Evolutionary conservation across 2,329 filamentous ascomycete genomes (phyloP).

Genomic region (Xylariaceae sp.): DNA sequence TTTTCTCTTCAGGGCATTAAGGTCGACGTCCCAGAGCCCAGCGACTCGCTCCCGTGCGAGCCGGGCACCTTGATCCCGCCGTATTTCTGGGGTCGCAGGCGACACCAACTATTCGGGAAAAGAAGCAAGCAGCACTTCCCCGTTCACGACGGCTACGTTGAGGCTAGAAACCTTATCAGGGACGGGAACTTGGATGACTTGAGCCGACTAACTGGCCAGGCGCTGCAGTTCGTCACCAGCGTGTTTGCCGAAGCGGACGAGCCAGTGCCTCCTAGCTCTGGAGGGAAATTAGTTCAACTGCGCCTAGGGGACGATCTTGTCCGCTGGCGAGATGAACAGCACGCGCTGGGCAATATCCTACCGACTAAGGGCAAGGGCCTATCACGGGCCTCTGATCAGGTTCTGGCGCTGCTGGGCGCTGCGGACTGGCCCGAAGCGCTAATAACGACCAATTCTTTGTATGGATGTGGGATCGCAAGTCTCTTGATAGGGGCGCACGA

Average conservation of each 20-base stretch:
- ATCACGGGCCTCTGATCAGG: background rate
- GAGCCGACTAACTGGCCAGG: background rate
- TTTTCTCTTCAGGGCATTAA: background rate
- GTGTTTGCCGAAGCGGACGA: background rate
- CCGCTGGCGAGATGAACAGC: background rate
- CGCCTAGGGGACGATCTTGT: background rate
- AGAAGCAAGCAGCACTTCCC: background rate
- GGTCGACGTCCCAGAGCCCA: background rate
- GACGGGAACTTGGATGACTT: background rate
- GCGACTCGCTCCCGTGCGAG: background rate
- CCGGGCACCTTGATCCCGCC: background rate
- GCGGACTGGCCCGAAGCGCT: conserved; percentile 10
- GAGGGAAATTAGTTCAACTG: background rate
- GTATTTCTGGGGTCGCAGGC: background rate
- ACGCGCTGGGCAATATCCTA: conserved; percentile 1
- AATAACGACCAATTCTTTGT: conserved; percentile 17
- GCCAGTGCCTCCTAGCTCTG: background rate
- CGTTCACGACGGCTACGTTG: background rate
- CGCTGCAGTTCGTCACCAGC: background rate
- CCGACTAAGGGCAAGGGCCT: conserved; percentile 6
- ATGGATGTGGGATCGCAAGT: conserved; percentile 17
- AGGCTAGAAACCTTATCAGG: background rate
- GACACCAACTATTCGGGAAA: background rate
- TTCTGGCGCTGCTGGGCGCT: conserved; percentile 1
- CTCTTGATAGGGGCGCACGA: conserved; percentile 20